phyloP scores from a whole-genome alignment of 805 yeast species.

The Lipomyces yamadae region DNA sequence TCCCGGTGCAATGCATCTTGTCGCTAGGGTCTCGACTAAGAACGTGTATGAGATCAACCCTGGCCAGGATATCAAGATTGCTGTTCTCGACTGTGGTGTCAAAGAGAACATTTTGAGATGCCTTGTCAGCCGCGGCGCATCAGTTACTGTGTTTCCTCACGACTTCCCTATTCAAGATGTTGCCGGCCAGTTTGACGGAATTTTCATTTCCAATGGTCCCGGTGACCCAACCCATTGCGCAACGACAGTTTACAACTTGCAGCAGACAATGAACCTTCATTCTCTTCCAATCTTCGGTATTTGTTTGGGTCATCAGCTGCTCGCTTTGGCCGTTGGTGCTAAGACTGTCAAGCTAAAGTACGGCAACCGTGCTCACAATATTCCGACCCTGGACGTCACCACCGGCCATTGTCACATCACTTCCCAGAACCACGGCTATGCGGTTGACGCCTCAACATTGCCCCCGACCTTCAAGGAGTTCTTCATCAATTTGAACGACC shows the following conservation, averaged over 20 bases:
- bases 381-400: conserved; percentile 87
- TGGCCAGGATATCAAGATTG: conserved; percentile 68
- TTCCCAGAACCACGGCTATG: conserved; percentile 98
- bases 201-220: conserved; percentile 94
- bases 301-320: conserved; percentile 96
- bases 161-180: conserved; percentile 90
- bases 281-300: conserved; percentile 94
- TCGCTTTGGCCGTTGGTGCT: conserved; percentile 96
- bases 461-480: conserved; percentile 80
- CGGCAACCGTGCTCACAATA: conserved; percentile 99
- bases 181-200: conserved; percentile 91
- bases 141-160: conserved; percentile 94
- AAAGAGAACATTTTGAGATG: conserved; percentile 96
- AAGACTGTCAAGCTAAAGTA: conserved; percentile 88
- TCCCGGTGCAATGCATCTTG: conserved; percentile 88
- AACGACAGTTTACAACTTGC: conserved; percentile 73
- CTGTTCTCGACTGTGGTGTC: conserved; percentile 97
- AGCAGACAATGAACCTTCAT: conserved; percentile 66
- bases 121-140: conserved; percentile 91
- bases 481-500: conserved; percentile 91
- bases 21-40: conserved; percentile 91
- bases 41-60: conserved; percentile 84
- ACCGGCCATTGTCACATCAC: conserved; percentile 98
- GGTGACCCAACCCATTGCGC: conserved; percentile 96
- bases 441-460: conserved; percentile 83